These are phyloP conservation scores for Acer saccharum DNA, from an alignment of 345 rosid genomes.

Conservation along the genomic window DNA sequence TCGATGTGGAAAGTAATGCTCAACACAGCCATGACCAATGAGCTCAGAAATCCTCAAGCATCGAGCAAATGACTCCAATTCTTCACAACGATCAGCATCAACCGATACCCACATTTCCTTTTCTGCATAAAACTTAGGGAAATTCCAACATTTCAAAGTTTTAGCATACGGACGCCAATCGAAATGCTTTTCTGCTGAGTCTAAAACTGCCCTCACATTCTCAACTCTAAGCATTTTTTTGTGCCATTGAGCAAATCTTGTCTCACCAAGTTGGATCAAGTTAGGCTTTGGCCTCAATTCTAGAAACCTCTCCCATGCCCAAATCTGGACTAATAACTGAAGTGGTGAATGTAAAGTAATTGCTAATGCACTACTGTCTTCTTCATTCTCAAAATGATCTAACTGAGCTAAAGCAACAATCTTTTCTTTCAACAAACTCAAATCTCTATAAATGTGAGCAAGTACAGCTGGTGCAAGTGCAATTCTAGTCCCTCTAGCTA, in stretches of 20 bases:
- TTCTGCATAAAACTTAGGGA: background rate
- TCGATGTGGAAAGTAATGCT: constrained; percentile 21
- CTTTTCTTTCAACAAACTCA: constrained; percentile 27
- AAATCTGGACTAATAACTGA: constrained; percentile 36
- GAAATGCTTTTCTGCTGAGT: constrained; percentile 23
- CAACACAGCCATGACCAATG: background rate
- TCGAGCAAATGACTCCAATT: constrained; percentile 5
- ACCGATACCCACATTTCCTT: background rate
- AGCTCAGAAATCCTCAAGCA: constrained; percentile 16
- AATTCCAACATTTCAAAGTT: constrained; percentile 1
- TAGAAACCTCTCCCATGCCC: constrained; percentile 50
- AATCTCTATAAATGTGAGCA: constrained; percentile 41
- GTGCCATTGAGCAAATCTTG: constrained; percentile 44
- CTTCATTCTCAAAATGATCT: background rate
- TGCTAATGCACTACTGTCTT: background rate
- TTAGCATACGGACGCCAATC: constrained; percentile 33
- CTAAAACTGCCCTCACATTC: constrained; percentile 29
- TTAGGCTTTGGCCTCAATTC: constrained; percentile 32
- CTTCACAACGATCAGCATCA: background rate
- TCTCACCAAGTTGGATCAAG: constrained; percentile 19
- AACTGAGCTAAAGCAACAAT: constrained; percentile 12
- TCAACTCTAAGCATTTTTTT: background rate
- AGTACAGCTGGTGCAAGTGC: constrained; percentile 52
- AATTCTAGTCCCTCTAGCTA: constrained; percentile 44
- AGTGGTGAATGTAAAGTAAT: constrained; percentile 33